These are phyloP conservation scores for Pythium vanterpoolii DNA, from an alignment of 352 stramenopile genomes.

Conservation along the genomic window DNA sequence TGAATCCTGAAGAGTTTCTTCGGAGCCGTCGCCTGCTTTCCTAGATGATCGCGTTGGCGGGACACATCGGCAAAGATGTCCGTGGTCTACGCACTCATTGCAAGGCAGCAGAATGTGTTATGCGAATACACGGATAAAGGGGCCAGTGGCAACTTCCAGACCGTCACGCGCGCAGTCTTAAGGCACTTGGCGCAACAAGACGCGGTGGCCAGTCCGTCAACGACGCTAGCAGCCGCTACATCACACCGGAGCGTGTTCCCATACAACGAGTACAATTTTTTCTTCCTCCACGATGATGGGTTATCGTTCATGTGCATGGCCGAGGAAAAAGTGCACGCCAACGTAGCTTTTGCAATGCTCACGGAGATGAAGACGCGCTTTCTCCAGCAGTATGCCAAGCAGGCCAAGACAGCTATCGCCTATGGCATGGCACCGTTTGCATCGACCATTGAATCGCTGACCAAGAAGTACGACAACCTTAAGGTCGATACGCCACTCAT, in stretches of 20 bases:
- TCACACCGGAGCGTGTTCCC: constrained; percentile 60
- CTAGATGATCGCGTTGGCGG: not conserved
- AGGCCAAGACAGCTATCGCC: constrained; percentile 62
- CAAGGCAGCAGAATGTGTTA: constrained; percentile 68
- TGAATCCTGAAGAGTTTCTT: constrained; percentile 6
- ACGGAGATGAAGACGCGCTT: constrained; percentile 64
- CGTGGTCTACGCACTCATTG: constrained; percentile 71
- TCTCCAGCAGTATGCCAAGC: constrained; percentile 54
- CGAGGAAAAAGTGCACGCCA: constrained; percentile 68
- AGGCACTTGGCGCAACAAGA: constrained; percentile 67
- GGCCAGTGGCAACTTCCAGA: constrained; percentile 64
- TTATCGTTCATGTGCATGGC: constrained; percentile 86
- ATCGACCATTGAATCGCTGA: constrained; percentile 52
- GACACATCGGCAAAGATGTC: constrained; percentile 38
- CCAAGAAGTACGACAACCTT: constrained; percentile 86
- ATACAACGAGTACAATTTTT: constrained; percentile 82
- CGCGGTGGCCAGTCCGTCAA: constrained; percentile 2
- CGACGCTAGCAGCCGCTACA: not conserved
- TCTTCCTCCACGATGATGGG: constrained; percentile 67
- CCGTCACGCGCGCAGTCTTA: constrained; percentile 67
- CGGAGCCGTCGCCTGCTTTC: constrained; percentile 2
- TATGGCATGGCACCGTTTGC: constrained; percentile 70
- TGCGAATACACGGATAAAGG: constrained; percentile 75
- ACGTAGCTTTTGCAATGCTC: constrained; percentile 74
- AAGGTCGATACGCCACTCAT: constrained; percentile 74